Evolutionary conservation across 495 filamentous ascomycete genomes (phyloP).

Genomic region (Penicillium robsamsonii): DNA sequence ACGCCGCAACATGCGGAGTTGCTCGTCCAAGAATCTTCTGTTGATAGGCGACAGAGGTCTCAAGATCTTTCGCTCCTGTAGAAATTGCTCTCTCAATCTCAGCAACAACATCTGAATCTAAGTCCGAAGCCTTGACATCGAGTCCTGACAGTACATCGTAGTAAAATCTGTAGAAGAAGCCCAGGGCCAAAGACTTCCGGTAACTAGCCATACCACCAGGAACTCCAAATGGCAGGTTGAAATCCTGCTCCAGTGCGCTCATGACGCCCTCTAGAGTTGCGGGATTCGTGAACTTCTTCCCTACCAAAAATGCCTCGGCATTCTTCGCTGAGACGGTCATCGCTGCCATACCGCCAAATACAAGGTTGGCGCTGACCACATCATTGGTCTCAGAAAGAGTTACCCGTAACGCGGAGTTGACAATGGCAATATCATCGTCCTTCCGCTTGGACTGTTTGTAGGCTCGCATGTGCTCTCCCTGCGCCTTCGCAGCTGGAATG

Average conservation of each 20-base stretch:
- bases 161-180: conserved; percentile 89
- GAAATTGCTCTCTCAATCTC: conserved; percentile 64
- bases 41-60: conserved; percentile 49
- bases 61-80: conserved; percentile 47
- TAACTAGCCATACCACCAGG: conserved; percentile 97
- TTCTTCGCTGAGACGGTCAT: conserved; percentile 80
- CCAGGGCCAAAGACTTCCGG: conserved; percentile 81
- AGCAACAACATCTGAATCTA: conserved; percentile 53
- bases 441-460: conserved; percentile 97
- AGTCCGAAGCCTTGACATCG: conserved; percentile 36
- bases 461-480: conserved; percentile 58
- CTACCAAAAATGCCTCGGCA: conserved; percentile 64
- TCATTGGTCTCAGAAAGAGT: conserved; percentile 60
- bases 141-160: conserved; percentile 62
- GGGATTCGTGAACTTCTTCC: conserved; percentile 76
- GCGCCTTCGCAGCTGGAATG: conserved; percentile 64
- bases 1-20: conserved; percentile 79
- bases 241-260: conserved; percentile 82
- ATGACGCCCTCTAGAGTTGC: conserved; percentile 83
- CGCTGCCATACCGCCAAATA: conserved; percentile 91
- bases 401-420: conserved; percentile 78
- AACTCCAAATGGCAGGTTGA: conserved; percentile 79
- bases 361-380: conserved; percentile 69
- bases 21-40: conserved; percentile 79
- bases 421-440: conserved; percentile 96